phyloP scores from a whole-genome alignment of 306 rosid species.

The Styphnolobium japonicum region DNA sequence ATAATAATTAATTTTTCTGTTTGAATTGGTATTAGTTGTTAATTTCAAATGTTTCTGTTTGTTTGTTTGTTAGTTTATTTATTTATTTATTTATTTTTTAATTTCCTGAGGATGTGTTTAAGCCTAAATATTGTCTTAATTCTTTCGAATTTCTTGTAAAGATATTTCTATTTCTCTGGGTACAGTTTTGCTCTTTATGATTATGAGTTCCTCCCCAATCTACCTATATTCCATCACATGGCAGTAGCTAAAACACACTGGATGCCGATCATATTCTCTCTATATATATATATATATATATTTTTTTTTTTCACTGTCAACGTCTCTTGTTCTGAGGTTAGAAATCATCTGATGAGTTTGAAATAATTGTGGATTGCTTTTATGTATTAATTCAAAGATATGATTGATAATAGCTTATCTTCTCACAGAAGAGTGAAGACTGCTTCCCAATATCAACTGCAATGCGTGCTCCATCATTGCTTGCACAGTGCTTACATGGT shows the following conservation, averaged over 20 bases:
- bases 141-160: background rate
- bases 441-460: conserved; percentile 1
- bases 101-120: too few species aligned
- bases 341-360: background rate
- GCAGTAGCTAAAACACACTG: conserved; percentile 4
- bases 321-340: background rate
- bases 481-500: conserved; percentile 89
- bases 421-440: background rate
- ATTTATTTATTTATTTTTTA: too few species aligned
- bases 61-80: too few species aligned
- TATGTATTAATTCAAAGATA: background rate
- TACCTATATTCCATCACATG: background rate
- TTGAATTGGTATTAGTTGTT: background rate
- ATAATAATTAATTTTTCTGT: background rate
- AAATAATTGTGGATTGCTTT: background rate
- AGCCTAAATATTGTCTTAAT: too few species aligned
- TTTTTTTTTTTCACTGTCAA: background rate
- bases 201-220: background rate
- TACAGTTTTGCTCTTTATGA: background rate
- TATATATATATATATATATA: too few species aligned
- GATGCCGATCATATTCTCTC: background rate
- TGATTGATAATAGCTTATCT: background rate
- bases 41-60: background rate
- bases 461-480: conserved; percentile 92
- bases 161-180: background rate